These are phyloP conservation scores for Epithele typhae DNA, from an alignment of 768 basidiomycete species.

Conservation along the genomic window DNA sequence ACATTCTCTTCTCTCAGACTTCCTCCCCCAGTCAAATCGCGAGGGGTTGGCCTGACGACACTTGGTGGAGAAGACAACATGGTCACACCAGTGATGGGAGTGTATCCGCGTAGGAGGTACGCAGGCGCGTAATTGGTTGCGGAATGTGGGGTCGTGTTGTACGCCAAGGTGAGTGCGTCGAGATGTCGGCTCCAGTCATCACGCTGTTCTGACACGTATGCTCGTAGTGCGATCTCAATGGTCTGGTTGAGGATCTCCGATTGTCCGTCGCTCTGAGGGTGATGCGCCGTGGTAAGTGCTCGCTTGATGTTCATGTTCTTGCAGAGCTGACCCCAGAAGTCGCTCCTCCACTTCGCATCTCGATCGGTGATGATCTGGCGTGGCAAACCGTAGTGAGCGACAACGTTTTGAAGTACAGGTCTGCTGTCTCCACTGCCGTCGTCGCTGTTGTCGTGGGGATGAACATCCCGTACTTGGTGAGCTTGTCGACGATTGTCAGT, in stretches of 20 bases:
- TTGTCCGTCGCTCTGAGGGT: conserved; percentile 30
- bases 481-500: conserved; percentile 8
- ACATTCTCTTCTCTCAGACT: not conserved
- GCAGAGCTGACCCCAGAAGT: conserved; percentile 7
- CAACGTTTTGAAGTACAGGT: conserved; percentile 5
- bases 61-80: not conserved
- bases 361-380: conserved; percentile 7
- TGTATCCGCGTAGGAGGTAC: conserved; percentile 26
- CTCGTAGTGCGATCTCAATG: conserved; percentile 27
- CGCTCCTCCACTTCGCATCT: conserved; percentile 3
- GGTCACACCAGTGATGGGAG: conserved; percentile 16
- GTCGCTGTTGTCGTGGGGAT: conserved; percentile 1
- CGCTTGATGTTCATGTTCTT: not conserved
- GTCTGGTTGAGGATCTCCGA: conserved; percentile 31
- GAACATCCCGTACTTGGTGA: conserved; percentile 13
- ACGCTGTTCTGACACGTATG: conserved; percentile 22
- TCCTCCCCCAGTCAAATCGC: not conserved
- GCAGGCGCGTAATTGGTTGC: conserved; percentile 26
- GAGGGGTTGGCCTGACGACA: not conserved
- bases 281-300: conserved; percentile 6
- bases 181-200: conserved; percentile 26
- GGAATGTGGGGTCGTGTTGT: conserved; percentile 28
- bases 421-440: not conserved
- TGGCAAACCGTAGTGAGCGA: conserved; percentile 5
- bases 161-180: conserved; percentile 23